These are phyloP conservation scores for Bolboschoenoplectus hybrid DNA, from an alignment of 202 grass and related monocot species.

Conservation along the genomic window DNA sequence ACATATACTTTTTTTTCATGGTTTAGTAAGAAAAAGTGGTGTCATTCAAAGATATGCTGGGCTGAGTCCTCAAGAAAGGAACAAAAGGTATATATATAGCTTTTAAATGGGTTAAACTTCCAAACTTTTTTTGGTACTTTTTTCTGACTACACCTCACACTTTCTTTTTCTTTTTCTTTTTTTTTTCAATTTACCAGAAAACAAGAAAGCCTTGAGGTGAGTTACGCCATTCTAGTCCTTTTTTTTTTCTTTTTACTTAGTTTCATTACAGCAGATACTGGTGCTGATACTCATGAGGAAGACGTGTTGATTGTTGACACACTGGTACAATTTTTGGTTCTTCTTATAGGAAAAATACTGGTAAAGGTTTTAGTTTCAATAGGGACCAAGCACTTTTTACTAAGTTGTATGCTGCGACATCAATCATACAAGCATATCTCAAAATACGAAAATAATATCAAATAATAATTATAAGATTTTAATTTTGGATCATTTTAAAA, in stretches of 20 bases:
- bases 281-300: too few species aligned
- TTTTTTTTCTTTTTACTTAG: background rate
- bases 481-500: too few species aligned
- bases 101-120: slow-evolving; percentile 12
- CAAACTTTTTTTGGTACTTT: background rate
- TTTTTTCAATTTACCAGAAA: slow-evolving; percentile 55
- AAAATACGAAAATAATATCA: background rate
- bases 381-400: background rate
- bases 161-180: background rate
- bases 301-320: background rate
- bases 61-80: slow-evolving; percentile 85
- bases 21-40: slow-evolving; percentile 60
- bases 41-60: slow-evolving; percentile 70
- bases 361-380: too few species aligned
- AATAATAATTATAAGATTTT: background rate
- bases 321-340: background rate
- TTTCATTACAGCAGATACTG: background rate
- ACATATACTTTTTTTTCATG: background rate
- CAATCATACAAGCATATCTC: slow-evolving; percentile 30
- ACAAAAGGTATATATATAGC: slow-evolving; percentile 60
- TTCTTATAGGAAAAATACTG: background rate
- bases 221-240: slow-evolving; percentile 18
- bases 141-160: slow-evolving; percentile 12
- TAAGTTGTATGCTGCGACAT: slow-evolving; percentile 8
- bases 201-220: slow-evolving; percentile 86